phyloP scores from a whole-genome alignment of 139 green algal genomes.

The Chlamydomonas urium region DNA sequence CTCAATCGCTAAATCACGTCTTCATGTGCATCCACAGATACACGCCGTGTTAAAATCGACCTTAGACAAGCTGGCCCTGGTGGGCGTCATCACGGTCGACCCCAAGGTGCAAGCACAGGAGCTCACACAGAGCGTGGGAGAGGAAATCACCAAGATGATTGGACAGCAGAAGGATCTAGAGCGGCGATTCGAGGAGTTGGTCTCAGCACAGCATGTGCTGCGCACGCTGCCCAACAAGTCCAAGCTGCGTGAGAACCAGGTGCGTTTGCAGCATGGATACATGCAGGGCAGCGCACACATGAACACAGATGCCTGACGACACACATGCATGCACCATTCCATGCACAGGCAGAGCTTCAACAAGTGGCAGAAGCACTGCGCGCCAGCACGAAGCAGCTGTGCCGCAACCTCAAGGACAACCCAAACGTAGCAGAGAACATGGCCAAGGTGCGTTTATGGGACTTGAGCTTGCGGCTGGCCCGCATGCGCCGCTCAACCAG shows the following conservation, averaged over 20 bases:
- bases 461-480: too few relatives aligned
- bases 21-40: constrained; percentile 35
- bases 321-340: too few relatives aligned
- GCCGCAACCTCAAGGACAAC: constrained; percentile 78
- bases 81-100: constrained; percentile 60
- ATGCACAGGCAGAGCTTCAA: constrained; percentile 53
- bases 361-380: constrained; percentile 61
- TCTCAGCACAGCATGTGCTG: constrained; percentile 51
- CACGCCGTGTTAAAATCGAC: constrained; percentile 50
- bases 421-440: constrained; percentile 81
- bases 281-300: too few relatives aligned
- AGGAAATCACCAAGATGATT: constrained; percentile 73
- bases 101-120: constrained; percentile 61
- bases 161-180: constrained; percentile 70
- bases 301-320: too few relatives aligned
- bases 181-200: constrained; percentile 58
- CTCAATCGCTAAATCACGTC: too few relatives aligned
- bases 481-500: too few relatives aligned
- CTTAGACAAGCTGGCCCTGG: constrained; percentile 53
- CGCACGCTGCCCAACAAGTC: constrained; percentile 63
- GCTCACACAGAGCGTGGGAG: constrained; percentile 64
- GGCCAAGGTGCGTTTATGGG: constrained; percentile 54
- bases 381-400: constrained; percentile 65
- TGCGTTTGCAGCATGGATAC: too few relatives aligned
- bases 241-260: constrained; percentile 60